A percentile compares a stretch with the other conserved stretches of the same genome.
Conservation (phyloP, 176 grass and related monocot genomes). For the Avena insularis region DNA sequence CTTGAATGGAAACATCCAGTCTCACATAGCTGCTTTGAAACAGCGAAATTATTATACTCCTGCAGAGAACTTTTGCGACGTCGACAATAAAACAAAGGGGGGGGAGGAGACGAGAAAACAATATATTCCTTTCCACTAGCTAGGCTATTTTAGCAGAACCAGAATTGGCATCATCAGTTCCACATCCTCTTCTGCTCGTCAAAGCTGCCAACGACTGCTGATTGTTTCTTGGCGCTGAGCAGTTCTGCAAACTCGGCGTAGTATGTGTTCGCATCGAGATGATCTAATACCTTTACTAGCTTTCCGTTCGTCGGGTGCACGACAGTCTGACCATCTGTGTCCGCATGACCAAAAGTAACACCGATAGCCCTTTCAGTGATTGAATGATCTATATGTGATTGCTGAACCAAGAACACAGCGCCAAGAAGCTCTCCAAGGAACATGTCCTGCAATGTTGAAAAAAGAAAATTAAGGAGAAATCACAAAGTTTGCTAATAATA, state of each 20-base stretch:
- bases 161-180: conserved; percentile 32
- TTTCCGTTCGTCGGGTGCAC: conserved; percentile 39
- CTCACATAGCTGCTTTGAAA: background rate
- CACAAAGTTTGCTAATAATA: background rate
- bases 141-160: background rate
- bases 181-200: conserved; percentile 69
- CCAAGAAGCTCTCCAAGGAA: conserved; percentile 73
- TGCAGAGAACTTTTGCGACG: background rate
- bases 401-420: conserved; percentile 59
- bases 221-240: conserved; percentile 55
- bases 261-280: conserved; percentile 52
- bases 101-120: background rate
- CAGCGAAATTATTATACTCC: background rate
- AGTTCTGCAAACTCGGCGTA: conserved; percentile 50
- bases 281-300: conserved; percentile 51
- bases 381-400: conserved; percentile 50
- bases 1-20: background rate
- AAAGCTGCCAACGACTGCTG: conserved; percentile 63
- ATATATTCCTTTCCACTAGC: background rate
- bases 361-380: conserved; percentile 41
- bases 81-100: background rate
- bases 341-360: conserved; percentile 46
- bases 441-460: conserved; percentile 54
- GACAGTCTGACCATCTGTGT: conserved; percentile 51
- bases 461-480: background rate